Conservation (phyloP, 805 yeast species). For the Pachysolen tannophilus region DNA sequence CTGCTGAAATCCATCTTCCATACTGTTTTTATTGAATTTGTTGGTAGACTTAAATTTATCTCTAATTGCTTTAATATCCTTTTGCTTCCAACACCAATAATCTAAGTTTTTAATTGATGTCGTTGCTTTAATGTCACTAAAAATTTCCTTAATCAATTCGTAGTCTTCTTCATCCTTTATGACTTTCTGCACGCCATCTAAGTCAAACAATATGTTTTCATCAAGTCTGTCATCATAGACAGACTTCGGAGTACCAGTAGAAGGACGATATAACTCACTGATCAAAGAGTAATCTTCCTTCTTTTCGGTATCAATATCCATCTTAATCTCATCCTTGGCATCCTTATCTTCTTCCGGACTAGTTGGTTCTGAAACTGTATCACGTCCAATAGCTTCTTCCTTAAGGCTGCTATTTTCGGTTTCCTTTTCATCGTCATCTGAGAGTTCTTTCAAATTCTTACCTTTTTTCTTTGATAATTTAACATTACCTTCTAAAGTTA, state of each 20-base stretch:
- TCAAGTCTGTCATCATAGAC: conserved; percentile 40
- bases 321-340: conserved; percentile 6
- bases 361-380: conserved; percentile 17
- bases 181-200: conserved; percentile 42
- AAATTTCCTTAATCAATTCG: conserved; percentile 37
- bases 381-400: conserved; percentile 1
- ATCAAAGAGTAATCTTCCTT: conserved; percentile 21
- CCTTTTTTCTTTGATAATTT: background rate
- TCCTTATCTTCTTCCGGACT: conserved; percentile 24
- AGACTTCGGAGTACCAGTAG: conserved; percentile 41
- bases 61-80: conserved; percentile 18
- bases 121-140: conserved; percentile 19
- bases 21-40: conserved; percentile 21
- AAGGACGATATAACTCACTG: conserved; percentile 40
- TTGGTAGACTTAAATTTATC: conserved; percentile 8
- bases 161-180: conserved; percentile 75
- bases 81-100: conserved; percentile 65
- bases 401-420: background rate
- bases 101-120: conserved; percentile 27
- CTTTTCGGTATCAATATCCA: conserved; percentile 20
- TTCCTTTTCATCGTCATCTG: conserved; percentile 1
- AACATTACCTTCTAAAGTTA: background rate
- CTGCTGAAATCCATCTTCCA: conserved; percentile 17
- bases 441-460: conserved; percentile 1
- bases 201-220: conserved; percentile 30